These are phyloP conservation scores for Incumbomyces lentus DNA, from an alignment of 2,329 filamentous ascomycete species.

Conservation along the genomic window DNA sequence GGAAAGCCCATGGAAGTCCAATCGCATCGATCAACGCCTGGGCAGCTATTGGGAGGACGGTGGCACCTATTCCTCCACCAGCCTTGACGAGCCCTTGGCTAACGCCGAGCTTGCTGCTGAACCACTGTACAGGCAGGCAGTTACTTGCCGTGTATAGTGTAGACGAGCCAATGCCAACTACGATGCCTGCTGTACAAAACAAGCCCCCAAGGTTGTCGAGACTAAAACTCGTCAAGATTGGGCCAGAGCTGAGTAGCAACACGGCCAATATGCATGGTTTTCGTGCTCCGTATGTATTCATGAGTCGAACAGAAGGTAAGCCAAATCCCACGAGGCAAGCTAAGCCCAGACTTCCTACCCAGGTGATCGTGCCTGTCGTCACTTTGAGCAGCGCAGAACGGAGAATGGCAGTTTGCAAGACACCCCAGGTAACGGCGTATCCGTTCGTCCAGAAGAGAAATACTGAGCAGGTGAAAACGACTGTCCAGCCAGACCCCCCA, in stretches of 20 bases:
- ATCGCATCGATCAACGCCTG: constrained; percentile 38
- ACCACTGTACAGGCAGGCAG: constrained; percentile 44
- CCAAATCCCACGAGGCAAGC: constrained; percentile 44
- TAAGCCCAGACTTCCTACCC: constrained; percentile 46
- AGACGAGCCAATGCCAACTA: constrained; percentile 37
- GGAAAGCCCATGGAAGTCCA: constrained; percentile 44
- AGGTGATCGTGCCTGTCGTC: constrained; percentile 46
- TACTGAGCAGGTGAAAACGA: constrained; percentile 42
- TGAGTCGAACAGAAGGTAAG: constrained; percentile 42
- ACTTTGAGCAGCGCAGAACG: constrained; percentile 32
- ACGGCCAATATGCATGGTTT: constrained; percentile 41
- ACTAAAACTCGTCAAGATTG: constrained; percentile 38
- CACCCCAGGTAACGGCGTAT: constrained; percentile 49
- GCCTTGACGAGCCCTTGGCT: constrained; percentile 47
- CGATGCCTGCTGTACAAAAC: constrained; percentile 40
- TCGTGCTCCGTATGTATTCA: constrained; percentile 41
- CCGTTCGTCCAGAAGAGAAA: constrained; percentile 49
- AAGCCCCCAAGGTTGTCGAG: constrained; percentile 36
- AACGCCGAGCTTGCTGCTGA: constrained; percentile 42
- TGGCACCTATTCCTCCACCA: constrained; percentile 47
- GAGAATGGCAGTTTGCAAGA: constrained; percentile 46
- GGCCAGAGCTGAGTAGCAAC: constrained; percentile 38
- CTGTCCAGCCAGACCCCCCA: constrained; percentile 48
- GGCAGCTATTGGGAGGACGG: constrained; percentile 41
- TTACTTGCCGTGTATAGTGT: constrained; percentile 39